phyloP scores from a whole-genome alignment of 106 monocot species.

The Posidonia australis region DNA sequence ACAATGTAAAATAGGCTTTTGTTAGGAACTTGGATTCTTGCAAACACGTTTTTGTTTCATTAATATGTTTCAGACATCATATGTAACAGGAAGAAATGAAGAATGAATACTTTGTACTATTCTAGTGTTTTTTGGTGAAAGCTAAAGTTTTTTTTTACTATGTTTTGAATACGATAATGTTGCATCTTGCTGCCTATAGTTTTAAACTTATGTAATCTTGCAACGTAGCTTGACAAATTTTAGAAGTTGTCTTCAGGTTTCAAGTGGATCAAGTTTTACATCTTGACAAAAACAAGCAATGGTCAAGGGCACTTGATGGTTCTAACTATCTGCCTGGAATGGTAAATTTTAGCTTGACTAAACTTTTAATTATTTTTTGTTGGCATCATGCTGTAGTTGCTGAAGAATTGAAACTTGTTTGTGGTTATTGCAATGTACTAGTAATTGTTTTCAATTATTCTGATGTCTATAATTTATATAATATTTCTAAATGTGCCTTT shows the following conservation, averaged over 20 bases:
- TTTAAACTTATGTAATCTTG: too few relatives aligned
- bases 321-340: slow-evolving; percentile 99
- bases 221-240: too few relatives aligned
- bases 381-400: neutral
- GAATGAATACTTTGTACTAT: too few relatives aligned
- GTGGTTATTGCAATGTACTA: neutral
- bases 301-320: slow-evolving; percentile 99
- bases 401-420: neutral
- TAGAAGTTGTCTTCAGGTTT: slow-evolving; percentile 34
- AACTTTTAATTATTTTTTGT: neutral
- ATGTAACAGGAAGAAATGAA: too few relatives aligned
- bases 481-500: neutral
- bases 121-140: too few relatives aligned
- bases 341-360: slow-evolving; percentile 28
- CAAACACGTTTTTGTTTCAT: too few relatives aligned
- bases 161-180: too few relatives aligned
- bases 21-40: too few relatives aligned
- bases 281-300: slow-evolving; percentile 87
- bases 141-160: too few relatives aligned
- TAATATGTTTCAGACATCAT: too few relatives aligned
- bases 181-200: too few relatives aligned
- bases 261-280: slow-evolving; percentile 56
- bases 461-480: neutral
- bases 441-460: neutral
- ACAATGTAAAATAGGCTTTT: too few relatives aligned